A percentile compares a stretch with the other conserved stretches of the same genome.
Evolutionary conservation across 441 rosid species (phyloP).

Genomic region (Raphanus hybrid): DNA sequence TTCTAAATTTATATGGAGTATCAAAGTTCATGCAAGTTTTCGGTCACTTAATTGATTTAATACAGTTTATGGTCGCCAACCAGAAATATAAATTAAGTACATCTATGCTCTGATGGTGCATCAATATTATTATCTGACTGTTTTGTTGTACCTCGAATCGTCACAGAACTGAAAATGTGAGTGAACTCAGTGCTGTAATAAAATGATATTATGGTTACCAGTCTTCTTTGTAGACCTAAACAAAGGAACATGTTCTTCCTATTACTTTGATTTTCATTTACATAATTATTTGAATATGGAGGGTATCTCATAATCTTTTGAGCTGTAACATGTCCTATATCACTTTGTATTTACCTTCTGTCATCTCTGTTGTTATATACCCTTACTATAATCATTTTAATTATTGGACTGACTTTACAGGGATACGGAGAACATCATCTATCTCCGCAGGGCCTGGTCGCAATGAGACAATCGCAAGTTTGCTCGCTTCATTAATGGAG

Average conservation of each 20-base stretch:
- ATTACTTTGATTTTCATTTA: conserved; percentile 5
- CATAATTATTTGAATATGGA: not conserved
- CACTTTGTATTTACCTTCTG: conserved; percentile 14
- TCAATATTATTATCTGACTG: conserved; percentile 19
- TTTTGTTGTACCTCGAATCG: conserved; percentile 23
- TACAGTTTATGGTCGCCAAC: conserved; percentile 8
- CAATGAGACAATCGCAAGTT: conserved; percentile 91
- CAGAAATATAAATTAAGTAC: conserved; percentile 6
- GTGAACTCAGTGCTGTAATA: conserved; percentile 3
- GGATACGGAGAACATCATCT: conserved; percentile 69
- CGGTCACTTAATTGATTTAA: conserved; percentile 10
- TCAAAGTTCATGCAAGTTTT: conserved; percentile 26
- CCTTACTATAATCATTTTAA: conserved; percentile 7
- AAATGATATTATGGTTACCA: not conserved
- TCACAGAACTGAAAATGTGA: not conserved
- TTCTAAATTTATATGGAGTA: conserved; percentile 20
- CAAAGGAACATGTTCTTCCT: conserved; percentile 16
- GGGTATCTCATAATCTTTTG: conserved; percentile 14
- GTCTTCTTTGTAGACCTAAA: conserved; percentile 12
- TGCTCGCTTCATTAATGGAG: conserved; percentile 97
- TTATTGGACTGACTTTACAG: conserved; percentile 45
- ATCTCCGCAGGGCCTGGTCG: conserved; percentile 68
- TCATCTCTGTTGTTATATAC: conserved; percentile 15
- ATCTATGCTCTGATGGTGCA: conserved; percentile 19
- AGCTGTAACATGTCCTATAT: conserved; percentile 5